These are phyloP conservation scores for Colletotrichum limetticola DNA, from an alignment of 2,329 filamentous ascomycete genomes.

Conservation along the genomic window DNA sequence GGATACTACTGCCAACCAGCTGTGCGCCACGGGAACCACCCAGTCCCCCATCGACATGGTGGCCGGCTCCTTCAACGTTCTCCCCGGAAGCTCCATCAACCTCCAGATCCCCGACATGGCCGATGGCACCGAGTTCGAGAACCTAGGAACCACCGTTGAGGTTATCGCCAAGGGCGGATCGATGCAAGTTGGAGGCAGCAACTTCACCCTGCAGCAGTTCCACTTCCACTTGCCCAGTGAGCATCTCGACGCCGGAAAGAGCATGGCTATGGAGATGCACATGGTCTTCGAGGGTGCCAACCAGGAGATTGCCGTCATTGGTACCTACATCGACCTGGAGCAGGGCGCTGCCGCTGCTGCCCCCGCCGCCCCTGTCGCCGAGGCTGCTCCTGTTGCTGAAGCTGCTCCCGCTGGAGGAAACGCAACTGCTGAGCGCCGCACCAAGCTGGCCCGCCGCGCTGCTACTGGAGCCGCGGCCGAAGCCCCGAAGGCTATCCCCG, in stretches of 20 bases:
- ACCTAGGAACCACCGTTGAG: slow-evolving; percentile 68
- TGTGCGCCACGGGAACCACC: slow-evolving; percentile 54
- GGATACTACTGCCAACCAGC: slow-evolving; percentile 47
- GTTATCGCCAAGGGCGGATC: slow-evolving; percentile 59
- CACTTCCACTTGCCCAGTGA: slow-evolving; percentile 63
- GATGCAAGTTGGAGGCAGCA: slow-evolving; percentile 46
- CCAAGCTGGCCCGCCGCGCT: slow-evolving; percentile 26
- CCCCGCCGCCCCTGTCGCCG: slow-evolving; percentile 28
- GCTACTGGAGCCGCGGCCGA: slow-evolving; percentile 12
- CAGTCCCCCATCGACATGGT: slow-evolving; percentile 61
- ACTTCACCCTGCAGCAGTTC: slow-evolving; percentile 56
- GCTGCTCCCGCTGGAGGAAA: slow-evolving; percentile 13
- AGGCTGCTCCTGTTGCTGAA: slow-evolving; percentile 3
- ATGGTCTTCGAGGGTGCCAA: slow-evolving; percentile 65
- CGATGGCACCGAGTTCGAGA: slow-evolving; percentile 61
- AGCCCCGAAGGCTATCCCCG: slow-evolving; percentile 43
- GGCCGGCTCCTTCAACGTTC: slow-evolving; percentile 34
- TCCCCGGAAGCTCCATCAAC: slow-evolving; percentile 39
- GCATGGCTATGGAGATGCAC: slow-evolving; percentile 65
- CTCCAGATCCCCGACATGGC: slow-evolving; percentile 48
- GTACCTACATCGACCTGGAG: slow-evolving; percentile 54
- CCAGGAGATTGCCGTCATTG: slow-evolving; percentile 54
- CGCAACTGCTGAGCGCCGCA: slow-evolving; percentile 23
- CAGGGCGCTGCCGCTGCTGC: slow-evolving; percentile 37
- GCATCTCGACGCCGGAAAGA: slow-evolving; percentile 57